Conservation (phyloP, 345 rosid genomes). For the Eutrema heterophyllum region DNA sequence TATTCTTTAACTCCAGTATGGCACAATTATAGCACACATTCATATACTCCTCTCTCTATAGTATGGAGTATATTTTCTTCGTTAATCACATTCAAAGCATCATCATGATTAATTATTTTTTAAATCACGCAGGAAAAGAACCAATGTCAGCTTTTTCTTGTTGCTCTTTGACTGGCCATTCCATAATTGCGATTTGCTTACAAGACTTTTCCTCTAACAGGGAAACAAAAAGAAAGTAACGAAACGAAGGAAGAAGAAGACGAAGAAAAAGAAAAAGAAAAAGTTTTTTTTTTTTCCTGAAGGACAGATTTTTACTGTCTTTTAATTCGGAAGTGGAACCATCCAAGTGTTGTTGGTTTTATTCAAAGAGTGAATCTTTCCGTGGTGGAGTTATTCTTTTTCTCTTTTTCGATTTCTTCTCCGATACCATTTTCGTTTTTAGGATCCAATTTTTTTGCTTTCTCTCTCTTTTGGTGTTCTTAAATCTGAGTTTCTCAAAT, state of each 20-base stretch:
- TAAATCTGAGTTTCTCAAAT: constrained; percentile 7
- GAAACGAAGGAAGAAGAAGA: neutral
- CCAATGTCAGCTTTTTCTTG: neutral
- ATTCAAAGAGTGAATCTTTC: constrained; percentile 8
- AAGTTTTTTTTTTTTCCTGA: neutral
- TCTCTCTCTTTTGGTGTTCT: too few species aligned
- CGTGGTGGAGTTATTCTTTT: neutral
- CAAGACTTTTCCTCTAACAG: neutral
- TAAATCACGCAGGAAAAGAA: constrained; percentile 4
- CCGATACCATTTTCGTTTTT: neutral
- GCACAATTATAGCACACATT: too few species aligned
- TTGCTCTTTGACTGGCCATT: constrained; percentile 9
- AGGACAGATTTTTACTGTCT: neutral
- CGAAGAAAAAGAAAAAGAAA: neutral
- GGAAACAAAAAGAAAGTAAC: neutral
- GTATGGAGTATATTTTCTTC: too few species aligned
- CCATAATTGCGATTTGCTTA: constrained; percentile 6
- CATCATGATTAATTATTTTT: neutral
- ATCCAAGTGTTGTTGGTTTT: constrained; percentile 8
- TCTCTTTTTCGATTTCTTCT: constrained; percentile 3
- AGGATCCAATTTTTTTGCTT: neutral
- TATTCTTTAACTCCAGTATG: neutral
- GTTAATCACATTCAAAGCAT: neutral
- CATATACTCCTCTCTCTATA: too few species aligned
- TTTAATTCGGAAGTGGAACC: neutral